Percentiles rank a stretch among this genome's conserved stretches.
These are phyloP conservation scores for Aspergillus aculeatus DNA, from an alignment of 2,329 filamentous ascomycete species.

Conservation along the genomic window DNA sequence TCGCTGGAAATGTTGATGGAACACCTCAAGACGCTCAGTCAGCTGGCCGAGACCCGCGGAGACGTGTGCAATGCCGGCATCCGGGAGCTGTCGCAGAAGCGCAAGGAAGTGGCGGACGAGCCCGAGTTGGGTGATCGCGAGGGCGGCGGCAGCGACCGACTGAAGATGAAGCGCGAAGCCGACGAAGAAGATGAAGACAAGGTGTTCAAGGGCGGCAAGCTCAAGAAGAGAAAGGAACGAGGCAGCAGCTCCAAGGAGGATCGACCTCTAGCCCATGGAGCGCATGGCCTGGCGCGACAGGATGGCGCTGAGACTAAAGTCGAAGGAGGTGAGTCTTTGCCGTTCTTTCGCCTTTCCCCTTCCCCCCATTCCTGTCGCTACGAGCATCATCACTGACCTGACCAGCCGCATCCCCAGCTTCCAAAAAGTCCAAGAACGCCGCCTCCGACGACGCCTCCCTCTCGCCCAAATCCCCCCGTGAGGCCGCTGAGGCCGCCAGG, in stretches of 20 bases:
- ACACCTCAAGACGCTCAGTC: conserved; percentile 56
- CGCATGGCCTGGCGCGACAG: conserved; percentile 63
- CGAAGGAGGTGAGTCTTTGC: conserved; percentile 50
- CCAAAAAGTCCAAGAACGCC: conserved; percentile 40
- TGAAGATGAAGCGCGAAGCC: conserved; percentile 45
- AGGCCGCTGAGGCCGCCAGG: conserved; percentile 46
- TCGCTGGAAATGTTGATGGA: conserved; percentile 52
- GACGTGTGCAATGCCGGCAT: conserved; percentile 61
- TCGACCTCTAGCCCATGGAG: conserved; percentile 59
- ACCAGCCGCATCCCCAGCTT: conserved; percentile 36
- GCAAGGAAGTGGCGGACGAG: conserved; percentile 58
- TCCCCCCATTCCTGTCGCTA: neutral
- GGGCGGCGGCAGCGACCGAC: conserved; percentile 46
- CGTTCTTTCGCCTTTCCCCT: neutral
- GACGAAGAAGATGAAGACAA: conserved; percentile 48
- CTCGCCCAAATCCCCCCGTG: conserved; percentile 47
- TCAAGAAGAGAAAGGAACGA: conserved; percentile 76
- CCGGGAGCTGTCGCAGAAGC: conserved; percentile 57
- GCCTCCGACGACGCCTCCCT: conserved; percentile 39
- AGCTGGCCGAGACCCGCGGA: conserved; percentile 57
- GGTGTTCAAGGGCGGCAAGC: conserved; percentile 59
- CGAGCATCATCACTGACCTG: conserved; percentile 11
- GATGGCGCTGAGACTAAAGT: conserved; percentile 60
- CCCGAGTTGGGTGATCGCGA: conserved; percentile 42
- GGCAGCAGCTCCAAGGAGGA: conserved; percentile 59